Evolutionary conservation across 2,329 filamentous ascomycete species (phyloP).

Genomic region (Pyrenophora graminea): DNA sequence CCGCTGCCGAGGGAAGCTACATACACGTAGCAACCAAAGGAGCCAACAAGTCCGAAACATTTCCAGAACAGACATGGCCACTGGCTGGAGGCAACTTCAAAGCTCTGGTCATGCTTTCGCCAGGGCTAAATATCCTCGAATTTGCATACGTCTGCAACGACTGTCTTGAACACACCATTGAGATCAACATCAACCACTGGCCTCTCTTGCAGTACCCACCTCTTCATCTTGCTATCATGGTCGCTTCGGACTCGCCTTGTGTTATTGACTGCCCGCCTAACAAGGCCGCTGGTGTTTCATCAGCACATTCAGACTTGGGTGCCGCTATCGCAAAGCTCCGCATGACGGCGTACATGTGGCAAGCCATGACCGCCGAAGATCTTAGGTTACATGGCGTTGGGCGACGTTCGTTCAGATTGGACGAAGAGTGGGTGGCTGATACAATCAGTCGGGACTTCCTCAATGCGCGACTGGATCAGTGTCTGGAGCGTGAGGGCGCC

Average conservation of each 20-base stretch:
- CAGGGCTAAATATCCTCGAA: conserved; percentile 28
- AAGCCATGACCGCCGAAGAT: conserved; percentile 42
- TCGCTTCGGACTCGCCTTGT: conserved; percentile 39
- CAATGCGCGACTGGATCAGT: conserved; percentile 15
- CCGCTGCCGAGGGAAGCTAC: conserved; percentile 22
- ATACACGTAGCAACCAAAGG: conserved; percentile 27
- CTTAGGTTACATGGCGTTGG: conserved; percentile 32
- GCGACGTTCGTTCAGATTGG: conserved; percentile 35
- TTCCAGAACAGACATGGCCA: conserved; percentile 41
- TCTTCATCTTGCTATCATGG: conserved; percentile 40
- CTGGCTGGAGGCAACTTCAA: conserved; percentile 39
- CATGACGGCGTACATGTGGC: conserved; percentile 45
- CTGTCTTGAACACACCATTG: conserved; percentile 13
- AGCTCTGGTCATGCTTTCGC: conserved; percentile 37
- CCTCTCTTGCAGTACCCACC: conserved; percentile 39
- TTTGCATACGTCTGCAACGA: conserved; percentile 29
- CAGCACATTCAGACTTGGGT: conserved; percentile 34
- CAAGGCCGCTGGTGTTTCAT: conserved; percentile 30
- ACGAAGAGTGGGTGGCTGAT: conserved; percentile 37
- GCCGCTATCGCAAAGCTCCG: conserved; percentile 40
- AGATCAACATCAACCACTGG: conserved; percentile 31
- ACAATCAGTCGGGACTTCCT: conserved; percentile 31
- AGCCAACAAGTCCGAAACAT: conserved; percentile 25
- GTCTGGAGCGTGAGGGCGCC: conserved; percentile 18
- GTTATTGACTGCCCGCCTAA: conserved; percentile 37